phyloP scores from a whole-genome alignment of 2,329 filamentous ascomycete species.

The Microcyclosporella mali region DNA sequence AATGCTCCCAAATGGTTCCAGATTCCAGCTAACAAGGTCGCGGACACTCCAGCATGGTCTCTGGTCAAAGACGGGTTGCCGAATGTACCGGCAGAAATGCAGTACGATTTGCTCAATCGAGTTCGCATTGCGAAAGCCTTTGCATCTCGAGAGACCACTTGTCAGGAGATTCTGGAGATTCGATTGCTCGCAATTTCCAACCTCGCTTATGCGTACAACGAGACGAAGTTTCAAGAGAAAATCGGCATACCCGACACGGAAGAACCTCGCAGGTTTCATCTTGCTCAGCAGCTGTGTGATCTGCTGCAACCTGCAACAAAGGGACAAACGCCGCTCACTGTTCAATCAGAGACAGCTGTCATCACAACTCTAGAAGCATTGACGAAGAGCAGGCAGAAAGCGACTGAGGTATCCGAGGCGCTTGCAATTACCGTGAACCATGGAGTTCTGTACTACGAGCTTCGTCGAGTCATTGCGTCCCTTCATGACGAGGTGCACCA shows the following conservation, averaged over 20 bases:
- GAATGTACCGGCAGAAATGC: constrained; percentile 64
- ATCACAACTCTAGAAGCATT: constrained; percentile 80
- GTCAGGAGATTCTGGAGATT: constrained; percentile 67
- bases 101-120: constrained; percentile 80
- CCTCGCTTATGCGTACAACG: constrained; percentile 79
- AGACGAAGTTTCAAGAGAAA: constrained; percentile 76
- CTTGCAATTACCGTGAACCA: constrained; percentile 94
- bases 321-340: constrained; percentile 60
- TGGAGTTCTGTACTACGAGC: constrained; percentile 85
- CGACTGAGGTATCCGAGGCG: constrained; percentile 78
- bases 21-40: constrained; percentile 49
- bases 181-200: constrained; percentile 85
- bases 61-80: constrained; percentile 38
- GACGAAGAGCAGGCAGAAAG: constrained; percentile 68
- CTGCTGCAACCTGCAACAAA: constrained; percentile 77
- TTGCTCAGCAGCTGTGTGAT: constrained; percentile 88
- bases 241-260: constrained; percentile 82
- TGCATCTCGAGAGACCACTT: constrained; percentile 55
- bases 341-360: constrained; percentile 74
- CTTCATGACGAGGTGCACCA: constrained; percentile 59
- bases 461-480: constrained; percentile 81
- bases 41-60: constrained; percentile 37
- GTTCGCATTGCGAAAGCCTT: constrained; percentile 79
- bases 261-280: constrained; percentile 79
- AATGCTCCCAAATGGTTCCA: constrained; percentile 53